Evolutionary conservation across 2,329 filamentous ascomycete species (phyloP), one percentile per base, ranked within the genome.

Genomic region (Phaeophleospora eucalypticola): DNA sequence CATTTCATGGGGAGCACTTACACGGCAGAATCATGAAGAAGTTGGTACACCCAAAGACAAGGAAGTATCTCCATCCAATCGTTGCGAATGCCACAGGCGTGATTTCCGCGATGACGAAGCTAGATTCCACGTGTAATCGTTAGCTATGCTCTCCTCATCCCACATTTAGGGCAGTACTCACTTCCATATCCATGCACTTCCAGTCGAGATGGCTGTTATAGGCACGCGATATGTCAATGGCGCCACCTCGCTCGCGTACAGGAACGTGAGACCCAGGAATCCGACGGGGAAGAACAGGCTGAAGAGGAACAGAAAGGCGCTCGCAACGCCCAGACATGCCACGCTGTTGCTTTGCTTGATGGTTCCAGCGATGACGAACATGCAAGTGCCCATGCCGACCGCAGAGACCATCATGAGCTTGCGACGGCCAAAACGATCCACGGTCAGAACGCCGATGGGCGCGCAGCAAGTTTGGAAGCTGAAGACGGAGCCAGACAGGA

Each of bases 141-240:
- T n/a, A 76, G 63, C 74, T 74, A 77, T 75, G 72, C 53, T 73
- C 75, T 42, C 66, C 69, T 70, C 75, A 17, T n/a, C n/a, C n/a
- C n/a, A n/a, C n/a, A n/a, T n/a, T n/a, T n/a, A 16, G 33, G n/a
- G 6, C 17, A 16, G 33, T 4, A 18, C 35, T 16, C 14, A 37
- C 35, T 14, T 37, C 35, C 4, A 37, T 19, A 76, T 65, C 75
- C 74, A 77, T 52, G 75, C 71, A 54, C 73, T 76, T 0, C 73
- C 77, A 0, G 77, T 80, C 0, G 74, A 76, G 27, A 81, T 74
- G 32, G 74, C 73, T 2, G 75, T 73, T 71, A 81, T 79, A 19
- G 74, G 71, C 47, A 76, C 36, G 17, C 24, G 15, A 14, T 20
- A 19, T 41, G 18, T 8, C 9, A 59, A 40, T 10, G 59, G 59